Evolutionary conservation across 306 rosid species (phyloP).

Genomic region (Cajanus cajan): DNA sequence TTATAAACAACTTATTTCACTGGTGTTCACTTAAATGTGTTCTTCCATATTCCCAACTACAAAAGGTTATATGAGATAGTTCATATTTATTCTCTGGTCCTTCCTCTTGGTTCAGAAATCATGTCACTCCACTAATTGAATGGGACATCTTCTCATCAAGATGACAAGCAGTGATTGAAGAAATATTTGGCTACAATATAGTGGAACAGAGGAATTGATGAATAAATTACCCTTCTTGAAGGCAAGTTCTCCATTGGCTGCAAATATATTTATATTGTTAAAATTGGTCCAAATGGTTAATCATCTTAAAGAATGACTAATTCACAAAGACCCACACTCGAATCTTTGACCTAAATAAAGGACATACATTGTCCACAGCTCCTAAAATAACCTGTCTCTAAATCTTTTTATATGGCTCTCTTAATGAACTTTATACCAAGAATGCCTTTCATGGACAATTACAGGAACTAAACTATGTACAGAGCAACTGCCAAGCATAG

Average conservation of each 20-base stretch:
- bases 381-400: background rate
- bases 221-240: background rate
- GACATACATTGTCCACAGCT: background rate
- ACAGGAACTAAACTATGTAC: background rate
- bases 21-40: background rate
- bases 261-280: background rate
- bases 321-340: background rate
- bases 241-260: background rate
- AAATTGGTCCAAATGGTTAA: background rate
- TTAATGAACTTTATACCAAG: background rate
- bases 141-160: background rate
- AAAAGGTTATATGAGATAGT: background rate
- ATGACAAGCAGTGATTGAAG: background rate
- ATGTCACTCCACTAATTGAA: background rate
- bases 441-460: background rate
- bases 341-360: background rate
- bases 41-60: background rate
- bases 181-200: background rate
- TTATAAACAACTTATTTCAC: background rate
- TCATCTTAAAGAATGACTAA: background rate
- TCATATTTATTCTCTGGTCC: background rate
- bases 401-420: background rate
- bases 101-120: background rate
- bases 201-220: background rate
- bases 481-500: background rate